Percentiles rank a stretch among this genome's conserved stretches.
phyloP scores from a whole-genome alignment of 2,329 filamentous ascomycete species.

The Lasiodiplodia gonubiensis region DNA sequence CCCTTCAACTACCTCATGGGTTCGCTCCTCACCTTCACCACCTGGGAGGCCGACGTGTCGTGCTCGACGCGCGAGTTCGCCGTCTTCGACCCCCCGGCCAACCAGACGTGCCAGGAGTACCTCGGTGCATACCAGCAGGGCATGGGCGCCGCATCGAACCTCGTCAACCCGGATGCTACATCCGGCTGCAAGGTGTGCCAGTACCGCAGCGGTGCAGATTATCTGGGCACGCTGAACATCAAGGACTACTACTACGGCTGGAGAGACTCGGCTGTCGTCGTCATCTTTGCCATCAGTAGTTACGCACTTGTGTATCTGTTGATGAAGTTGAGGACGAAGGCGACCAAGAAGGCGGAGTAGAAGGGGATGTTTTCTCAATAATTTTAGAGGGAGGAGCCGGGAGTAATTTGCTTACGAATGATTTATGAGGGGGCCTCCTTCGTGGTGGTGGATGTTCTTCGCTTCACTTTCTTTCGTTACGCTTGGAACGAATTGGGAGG shows the following conservation, averaged over 20 bases:
- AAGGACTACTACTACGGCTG: conserved; percentile 65
- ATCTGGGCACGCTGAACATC: conserved; percentile 65
- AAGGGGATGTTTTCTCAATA: background rate
- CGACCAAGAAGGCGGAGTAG: conserved; percentile 47
- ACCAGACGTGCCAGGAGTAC: conserved; percentile 64
- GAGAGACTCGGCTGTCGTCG: conserved; percentile 67
- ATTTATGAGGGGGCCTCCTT: background rate
- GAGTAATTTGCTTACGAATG: background rate
- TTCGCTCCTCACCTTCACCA: conserved; percentile 46
- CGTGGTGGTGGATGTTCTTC: background rate
- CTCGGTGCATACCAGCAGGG: conserved; percentile 58
- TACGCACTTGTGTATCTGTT: conserved; percentile 57
- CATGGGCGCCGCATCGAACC: conserved; percentile 55
- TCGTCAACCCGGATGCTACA: conserved; percentile 66
- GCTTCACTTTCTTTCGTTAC: background rate
- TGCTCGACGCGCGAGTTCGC: conserved; percentile 47
- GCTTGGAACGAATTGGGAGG: background rate
- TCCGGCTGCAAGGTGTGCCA: conserved; percentile 65
- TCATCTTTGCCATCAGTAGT: conserved; percentile 61
- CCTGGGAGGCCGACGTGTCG: conserved; percentile 49
- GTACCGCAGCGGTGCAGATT: conserved; percentile 64
- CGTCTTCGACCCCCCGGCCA: conserved; percentile 55
- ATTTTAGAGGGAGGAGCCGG: background rate
- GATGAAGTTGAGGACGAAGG: conserved; percentile 52
- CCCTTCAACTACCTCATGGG: conserved; percentile 53